Percentiles rank a stretch among this genome's conserved stretches.
Evolutionary conservation across 1,284 basidiomycete species (phyloP).

Genomic region (Cryptococcus sp.): DNA sequence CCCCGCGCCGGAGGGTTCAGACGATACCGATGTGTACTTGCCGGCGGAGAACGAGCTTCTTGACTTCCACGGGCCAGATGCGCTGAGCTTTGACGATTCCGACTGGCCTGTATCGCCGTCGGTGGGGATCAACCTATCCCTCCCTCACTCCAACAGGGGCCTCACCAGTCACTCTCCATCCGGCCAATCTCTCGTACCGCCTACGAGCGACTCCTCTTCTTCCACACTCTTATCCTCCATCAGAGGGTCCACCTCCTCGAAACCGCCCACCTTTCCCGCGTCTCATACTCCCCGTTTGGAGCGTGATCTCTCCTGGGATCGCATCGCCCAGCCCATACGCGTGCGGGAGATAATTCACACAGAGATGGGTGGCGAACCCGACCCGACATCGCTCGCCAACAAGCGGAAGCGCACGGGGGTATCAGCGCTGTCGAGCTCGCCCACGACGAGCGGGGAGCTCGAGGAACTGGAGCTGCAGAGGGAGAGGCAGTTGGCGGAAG

Average conservation of each 20-base stretch:
- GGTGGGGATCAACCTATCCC: not conserved
- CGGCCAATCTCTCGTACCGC: not conserved
- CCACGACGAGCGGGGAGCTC: not conserved
- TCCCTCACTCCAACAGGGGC: not conserved
- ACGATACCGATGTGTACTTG: not conserved
- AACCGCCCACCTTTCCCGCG: not conserved
- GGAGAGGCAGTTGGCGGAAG: not conserved
- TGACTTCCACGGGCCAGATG: not conserved
- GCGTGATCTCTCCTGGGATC: not conserved
- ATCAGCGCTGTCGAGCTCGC: not conserved
- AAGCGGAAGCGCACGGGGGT: not conserved
- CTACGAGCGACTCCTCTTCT: not conserved
- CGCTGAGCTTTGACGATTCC: not conserved
- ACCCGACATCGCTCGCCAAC: not conserved
- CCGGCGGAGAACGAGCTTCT: not conserved
- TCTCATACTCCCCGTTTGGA: not conserved
- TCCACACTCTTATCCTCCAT: not conserved
- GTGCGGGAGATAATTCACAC: not conserved
- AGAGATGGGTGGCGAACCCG: not conserved
- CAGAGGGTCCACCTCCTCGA: not conserved
- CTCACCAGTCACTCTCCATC: not conserved
- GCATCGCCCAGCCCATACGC: not conserved
- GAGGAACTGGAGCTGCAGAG: not conserved
- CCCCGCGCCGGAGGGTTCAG: conserved; percentile 1
- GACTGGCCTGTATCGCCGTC: not conserved